phyloP scores from a whole-genome alignment of 78 protist species.

The Cavenderia fasciculata region DNA sequence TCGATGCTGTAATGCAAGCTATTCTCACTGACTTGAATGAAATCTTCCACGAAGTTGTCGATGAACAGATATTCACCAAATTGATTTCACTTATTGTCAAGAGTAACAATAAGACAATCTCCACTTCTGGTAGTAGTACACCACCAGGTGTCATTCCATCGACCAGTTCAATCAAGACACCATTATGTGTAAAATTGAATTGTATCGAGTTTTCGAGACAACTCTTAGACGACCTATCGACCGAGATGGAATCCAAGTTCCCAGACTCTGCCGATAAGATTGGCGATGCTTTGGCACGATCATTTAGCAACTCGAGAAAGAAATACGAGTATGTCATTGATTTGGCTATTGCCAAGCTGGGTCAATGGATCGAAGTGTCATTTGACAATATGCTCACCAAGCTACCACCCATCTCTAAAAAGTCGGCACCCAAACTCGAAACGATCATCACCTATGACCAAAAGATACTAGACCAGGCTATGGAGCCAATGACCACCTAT shows the following conservation, averaged over 20 bases:
- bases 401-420: background rate
- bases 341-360: constrained; percentile 28
- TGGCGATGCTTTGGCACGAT: background rate
- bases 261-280: background rate
- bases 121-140: background rate
- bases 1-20: constrained; percentile 3
- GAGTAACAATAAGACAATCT: too few species aligned
- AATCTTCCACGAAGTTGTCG: too few species aligned
- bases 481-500: background rate
- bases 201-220: constrained; percentile 37
- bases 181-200: constrained; percentile 41
- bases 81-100: too few species aligned
- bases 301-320: background rate
- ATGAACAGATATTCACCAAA: background rate
- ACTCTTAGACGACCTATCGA: constrained; percentile 23
- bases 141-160: background rate
- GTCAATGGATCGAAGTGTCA: background rate
- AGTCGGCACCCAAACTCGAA: background rate
- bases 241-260: background rate
- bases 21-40: constrained; percentile 9
- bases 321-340: constrained; percentile 36
- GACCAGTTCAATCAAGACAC: background rate
- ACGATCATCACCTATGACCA: background rate
- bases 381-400: background rate
- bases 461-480: background rate